Evolutionary conservation across 2,329 filamentous ascomycete species (phyloP).

Genomic region (Mycosphaerella sp.): DNA sequence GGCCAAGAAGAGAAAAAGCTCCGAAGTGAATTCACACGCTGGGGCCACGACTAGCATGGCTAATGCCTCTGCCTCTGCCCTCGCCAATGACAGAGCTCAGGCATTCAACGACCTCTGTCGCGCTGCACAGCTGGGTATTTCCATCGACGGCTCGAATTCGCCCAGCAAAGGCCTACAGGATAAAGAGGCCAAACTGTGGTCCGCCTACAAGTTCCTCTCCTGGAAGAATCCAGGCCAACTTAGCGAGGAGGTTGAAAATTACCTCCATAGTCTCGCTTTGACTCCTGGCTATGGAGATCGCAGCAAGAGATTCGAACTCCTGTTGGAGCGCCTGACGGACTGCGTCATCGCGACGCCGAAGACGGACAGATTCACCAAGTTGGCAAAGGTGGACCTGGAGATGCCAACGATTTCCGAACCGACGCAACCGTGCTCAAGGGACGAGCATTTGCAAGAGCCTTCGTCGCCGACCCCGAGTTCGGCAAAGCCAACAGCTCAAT

Average conservation of each 20-base stretch:
- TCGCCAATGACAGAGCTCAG: neutral
- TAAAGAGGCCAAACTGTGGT: neutral
- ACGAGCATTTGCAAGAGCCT: neutral
- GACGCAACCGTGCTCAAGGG: neutral
- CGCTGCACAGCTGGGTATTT: neutral
- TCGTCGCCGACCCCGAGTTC: neutral
- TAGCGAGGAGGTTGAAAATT: neutral
- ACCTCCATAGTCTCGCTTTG: neutral
- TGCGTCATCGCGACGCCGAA: neutral
- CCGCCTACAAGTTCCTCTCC: conserved; percentile 1
- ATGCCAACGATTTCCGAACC: neutral
- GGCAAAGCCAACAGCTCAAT: neutral
- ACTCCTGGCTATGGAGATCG: neutral
- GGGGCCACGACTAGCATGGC: neutral
- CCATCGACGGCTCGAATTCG: neutral
- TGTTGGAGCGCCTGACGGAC: neutral
- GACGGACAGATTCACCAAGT: neutral
- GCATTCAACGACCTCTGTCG: conserved; percentile 6
- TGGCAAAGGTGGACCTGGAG: neutral
- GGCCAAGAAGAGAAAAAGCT: conserved; percentile 12
- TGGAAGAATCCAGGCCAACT: conserved; percentile 7
- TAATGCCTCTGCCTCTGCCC: neutral
- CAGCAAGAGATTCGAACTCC: neutral
- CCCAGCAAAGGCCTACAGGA: neutral
- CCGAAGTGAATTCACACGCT: conserved; percentile 7